Evolutionary conservation across 352 stramenopile genomes (phyloP).

Genomic region (Globisporangium apiculatum): DNA sequence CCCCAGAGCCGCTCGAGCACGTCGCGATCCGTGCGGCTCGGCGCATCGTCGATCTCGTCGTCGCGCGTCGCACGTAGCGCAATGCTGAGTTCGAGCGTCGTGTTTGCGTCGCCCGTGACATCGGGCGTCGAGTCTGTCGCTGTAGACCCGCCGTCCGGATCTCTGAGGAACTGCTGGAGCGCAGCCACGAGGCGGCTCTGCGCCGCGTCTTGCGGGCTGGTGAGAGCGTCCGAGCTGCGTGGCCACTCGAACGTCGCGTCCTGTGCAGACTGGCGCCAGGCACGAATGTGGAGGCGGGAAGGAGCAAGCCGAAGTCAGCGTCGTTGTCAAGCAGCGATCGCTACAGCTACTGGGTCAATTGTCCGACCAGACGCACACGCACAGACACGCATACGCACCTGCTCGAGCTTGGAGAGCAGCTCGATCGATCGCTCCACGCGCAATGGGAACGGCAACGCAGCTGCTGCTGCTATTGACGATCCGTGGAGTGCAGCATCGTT

Average conservation of each 20-base stretch:
- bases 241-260: slow-evolving; percentile 2
- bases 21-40: slow-evolving; percentile 10
- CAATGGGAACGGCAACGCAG: not conserved
- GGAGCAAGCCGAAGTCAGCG: not conserved
- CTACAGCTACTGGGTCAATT: too few species aligned
- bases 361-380: not conserved
- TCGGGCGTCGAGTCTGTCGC: not conserved
- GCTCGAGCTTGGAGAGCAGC: slow-evolving; percentile 9
- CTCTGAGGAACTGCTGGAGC: slow-evolving; percentile 7
- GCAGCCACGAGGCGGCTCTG: not conserved
- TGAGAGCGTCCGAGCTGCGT: not conserved
- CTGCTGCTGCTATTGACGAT: not conserved
- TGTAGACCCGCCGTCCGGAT: not conserved
- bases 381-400: slow-evolving; percentile 3
- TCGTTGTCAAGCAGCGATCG: too few species aligned
- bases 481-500: not conserved
- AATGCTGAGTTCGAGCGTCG: slow-evolving; percentile 12
- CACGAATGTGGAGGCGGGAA: not conserved
- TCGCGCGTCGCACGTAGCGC: slow-evolving; percentile 6
- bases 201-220: not conserved
- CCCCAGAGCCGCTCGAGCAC: slow-evolving; percentile 15
- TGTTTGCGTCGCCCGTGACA: slow-evolving; percentile 8
- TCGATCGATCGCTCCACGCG: slow-evolving; percentile 4
- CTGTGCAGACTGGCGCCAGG: not conserved
- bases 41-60: not conserved